Conservation (phyloP, 768 basidiomycete genomes). For the Boletus rubropictus region DNA sequence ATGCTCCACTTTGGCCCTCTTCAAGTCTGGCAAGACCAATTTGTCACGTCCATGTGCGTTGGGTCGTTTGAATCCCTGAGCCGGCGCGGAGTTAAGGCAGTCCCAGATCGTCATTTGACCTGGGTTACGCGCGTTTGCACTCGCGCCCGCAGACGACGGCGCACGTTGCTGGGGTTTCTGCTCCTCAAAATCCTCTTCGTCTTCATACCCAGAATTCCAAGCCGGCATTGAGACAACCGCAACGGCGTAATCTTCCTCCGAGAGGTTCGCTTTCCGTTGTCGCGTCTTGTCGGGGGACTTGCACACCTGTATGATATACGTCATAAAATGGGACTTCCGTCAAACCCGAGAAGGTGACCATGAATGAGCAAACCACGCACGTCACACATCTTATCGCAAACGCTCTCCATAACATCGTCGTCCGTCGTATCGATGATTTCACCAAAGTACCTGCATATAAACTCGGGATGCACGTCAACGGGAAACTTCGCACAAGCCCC, state of each 20-base stretch:
- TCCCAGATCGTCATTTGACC: conserved; percentile 23
- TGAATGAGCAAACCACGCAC: conserved; percentile 36
- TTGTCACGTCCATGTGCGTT: conserved; percentile 8
- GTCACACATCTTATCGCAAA: conserved; percentile 80
- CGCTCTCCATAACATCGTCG: conserved; percentile 37
- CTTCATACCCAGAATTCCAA: conserved; percentile 26
- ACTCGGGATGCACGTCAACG: conserved; percentile 32
- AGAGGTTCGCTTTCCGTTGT: conserved; percentile 45
- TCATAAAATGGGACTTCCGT: background rate
- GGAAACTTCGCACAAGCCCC: background rate
- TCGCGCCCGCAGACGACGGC: background rate
- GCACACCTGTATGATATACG: conserved; percentile 51
- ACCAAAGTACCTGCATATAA: conserved; percentile 78
- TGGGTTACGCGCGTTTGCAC: background rate
- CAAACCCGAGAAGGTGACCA: background rate
- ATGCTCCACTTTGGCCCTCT: conserved; percentile 18
- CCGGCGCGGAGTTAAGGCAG: conserved; percentile 12
- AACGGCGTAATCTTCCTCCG: conserved; percentile 33
- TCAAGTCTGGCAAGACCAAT: conserved; percentile 12
- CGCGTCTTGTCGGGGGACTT: conserved; percentile 67
- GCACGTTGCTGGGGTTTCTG: background rate
- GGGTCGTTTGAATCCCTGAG: conserved; percentile 25
- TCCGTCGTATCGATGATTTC: conserved; percentile 54
- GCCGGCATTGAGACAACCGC: conserved; percentile 14
- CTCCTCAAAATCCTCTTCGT: conserved; percentile 18